phyloP scores from a whole-genome alignment of 257 asterid species.

The Gynochthodes officinalis region DNA sequence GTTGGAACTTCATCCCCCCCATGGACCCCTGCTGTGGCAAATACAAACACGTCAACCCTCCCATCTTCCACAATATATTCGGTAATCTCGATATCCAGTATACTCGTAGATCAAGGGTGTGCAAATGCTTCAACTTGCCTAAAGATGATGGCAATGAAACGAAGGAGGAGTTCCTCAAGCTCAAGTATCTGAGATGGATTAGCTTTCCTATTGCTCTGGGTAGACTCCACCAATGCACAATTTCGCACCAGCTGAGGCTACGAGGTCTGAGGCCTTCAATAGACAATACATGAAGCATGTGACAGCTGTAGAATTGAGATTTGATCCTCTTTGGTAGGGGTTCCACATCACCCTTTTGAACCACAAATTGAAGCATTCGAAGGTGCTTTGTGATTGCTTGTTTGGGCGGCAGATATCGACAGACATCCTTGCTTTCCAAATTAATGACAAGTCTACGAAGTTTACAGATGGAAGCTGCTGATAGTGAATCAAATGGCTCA shows the following conservation, averaged over 20 bases:
- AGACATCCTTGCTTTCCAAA: background rate
- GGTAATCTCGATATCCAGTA: background rate
- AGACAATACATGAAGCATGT: background rate
- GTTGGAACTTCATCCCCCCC: background rate
- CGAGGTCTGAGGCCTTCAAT: background rate
- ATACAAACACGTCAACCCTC: slow-evolving; percentile 8
- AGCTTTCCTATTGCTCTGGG: slow-evolving; percentile 16
- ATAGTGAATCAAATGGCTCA: background rate
- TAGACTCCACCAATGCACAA: background rate
- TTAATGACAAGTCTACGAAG: background rate
- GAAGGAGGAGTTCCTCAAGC: background rate
- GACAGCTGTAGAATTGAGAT: background rate
- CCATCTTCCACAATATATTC: slow-evolving; percentile 8
- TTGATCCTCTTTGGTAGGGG: background rate
- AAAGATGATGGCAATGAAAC: slow-evolving; percentile 10
- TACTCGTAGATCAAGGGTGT: slow-evolving; percentile 17
- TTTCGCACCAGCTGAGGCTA: background rate
- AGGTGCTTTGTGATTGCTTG: background rate
- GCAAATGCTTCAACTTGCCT: slow-evolving; percentile 13
- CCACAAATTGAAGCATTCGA: background rate
- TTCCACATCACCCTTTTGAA: background rate
- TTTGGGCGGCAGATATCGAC: background rate
- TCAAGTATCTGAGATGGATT: slow-evolving; percentile 24
- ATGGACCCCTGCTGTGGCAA: no score
- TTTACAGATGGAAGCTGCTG: background rate